Evolutionary conservation across 2,329 filamentous ascomycete genomes (phyloP).

Genomic region (Epichloe gansuensis): DNA sequence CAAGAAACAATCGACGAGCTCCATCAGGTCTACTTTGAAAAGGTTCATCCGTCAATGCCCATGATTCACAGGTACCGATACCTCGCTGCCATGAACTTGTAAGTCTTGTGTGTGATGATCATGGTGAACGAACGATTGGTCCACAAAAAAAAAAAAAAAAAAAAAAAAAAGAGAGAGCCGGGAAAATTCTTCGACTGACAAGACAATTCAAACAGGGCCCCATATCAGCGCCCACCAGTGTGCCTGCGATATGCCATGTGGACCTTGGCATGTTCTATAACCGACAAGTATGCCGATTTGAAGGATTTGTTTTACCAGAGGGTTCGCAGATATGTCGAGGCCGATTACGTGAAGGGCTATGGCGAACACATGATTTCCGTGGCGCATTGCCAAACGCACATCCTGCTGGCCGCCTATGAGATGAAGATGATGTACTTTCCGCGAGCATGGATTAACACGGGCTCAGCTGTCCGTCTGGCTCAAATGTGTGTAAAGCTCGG

Average conservation of each 20-base stretch:
- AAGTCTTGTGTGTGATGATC: constrained; percentile 15
- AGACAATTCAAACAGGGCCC: constrained; percentile 40
- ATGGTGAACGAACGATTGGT: not conserved
- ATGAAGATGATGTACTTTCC: constrained; percentile 98
- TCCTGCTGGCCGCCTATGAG: constrained; percentile 70
- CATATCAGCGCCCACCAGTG: constrained; percentile 72
- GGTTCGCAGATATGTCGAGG: constrained; percentile 79
- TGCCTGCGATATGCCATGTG: constrained; percentile 91
- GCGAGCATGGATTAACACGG: constrained; percentile 85
- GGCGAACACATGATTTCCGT: constrained; percentile 82
- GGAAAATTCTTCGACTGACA: not conserved
- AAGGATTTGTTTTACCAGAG: constrained; percentile 85
- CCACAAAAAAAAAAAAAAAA: not conserved
- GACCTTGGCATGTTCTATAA: constrained; percentile 79
- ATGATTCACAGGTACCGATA: constrained; percentile 87
- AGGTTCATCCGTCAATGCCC: constrained; percentile 72
- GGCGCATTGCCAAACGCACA: constrained; percentile 76
- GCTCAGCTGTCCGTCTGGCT: constrained; percentile 64
- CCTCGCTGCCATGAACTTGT: constrained; percentile 76
- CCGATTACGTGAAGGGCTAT: constrained; percentile 83
- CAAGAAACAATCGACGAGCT: constrained; percentile 68
- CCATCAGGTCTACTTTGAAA: constrained; percentile 83
- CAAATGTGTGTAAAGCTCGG: constrained; percentile 53
- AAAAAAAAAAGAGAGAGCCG: not conserved
- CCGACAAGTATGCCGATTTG: constrained; percentile 66